Evolutionary conservation across 495 filamentous ascomycete species (phyloP).

Genomic region (Talaromyces liani): DNA sequence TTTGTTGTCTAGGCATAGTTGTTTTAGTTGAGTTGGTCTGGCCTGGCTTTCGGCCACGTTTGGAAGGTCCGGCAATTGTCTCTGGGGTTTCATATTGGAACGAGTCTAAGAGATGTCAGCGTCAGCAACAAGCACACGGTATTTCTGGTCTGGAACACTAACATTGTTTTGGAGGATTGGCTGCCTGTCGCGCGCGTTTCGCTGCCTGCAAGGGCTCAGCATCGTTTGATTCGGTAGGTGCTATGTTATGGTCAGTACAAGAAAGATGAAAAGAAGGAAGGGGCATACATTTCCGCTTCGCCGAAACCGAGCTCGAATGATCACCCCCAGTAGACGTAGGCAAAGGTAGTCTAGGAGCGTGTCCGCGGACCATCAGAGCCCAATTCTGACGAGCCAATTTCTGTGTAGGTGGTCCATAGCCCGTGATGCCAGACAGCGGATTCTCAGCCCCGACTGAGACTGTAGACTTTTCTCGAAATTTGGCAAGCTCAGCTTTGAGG

Average conservation of each 20-base stretch:
- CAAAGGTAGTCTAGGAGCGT: neutral
- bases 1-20: neutral
- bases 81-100: neutral
- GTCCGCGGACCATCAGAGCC: neutral
- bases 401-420: slow-evolving; percentile 3
- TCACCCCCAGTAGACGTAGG: neutral
- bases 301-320: neutral
- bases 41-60: neutral
- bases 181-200: neutral
- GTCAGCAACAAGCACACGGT: neutral
- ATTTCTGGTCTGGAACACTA: neutral
- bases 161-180: neutral
- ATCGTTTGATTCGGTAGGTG: neutral
- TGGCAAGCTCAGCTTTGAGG: neutral
- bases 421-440: slow-evolving; percentile 7
- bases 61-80: neutral
- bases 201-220: neutral
- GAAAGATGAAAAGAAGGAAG: neutral
- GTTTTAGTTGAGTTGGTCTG: neutral
- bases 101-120: neutral
- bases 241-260: neutral
- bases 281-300: neutral
- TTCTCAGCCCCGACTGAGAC: neutral
- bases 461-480: neutral
- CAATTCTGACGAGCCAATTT: neutral